Evolutionary conservation across 1,139 yeast genomes (phyloP).

Genomic region (Geotrichum australiense): DNA sequence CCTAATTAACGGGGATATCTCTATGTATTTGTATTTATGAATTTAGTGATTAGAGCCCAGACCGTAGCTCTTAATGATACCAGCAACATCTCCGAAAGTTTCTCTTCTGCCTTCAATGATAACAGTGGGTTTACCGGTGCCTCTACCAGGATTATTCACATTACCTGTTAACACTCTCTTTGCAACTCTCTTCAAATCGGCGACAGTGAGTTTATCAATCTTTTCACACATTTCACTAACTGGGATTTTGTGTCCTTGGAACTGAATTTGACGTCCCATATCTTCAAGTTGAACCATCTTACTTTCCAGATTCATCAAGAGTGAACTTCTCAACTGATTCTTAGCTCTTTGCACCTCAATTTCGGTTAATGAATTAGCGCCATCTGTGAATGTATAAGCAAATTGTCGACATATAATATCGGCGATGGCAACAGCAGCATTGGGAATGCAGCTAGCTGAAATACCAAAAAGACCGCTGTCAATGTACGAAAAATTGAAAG

Average conservation of each 20-base stretch:
- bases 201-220: conserved; percentile 59
- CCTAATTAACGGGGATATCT: no score
- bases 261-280: conserved; percentile 88
- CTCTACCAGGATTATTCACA: conserved; percentile 44
- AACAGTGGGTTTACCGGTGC: conserved; percentile 65
- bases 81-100: conserved; percentile 75
- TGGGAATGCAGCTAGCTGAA: conserved; percentile 75
- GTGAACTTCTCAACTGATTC: conserved; percentile 81
- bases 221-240: conserved; percentile 76
- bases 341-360: conserved; percentile 83
- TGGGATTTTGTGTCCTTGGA: conserved; percentile 71
- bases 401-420: conserved; percentile 77
- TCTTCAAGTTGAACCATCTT: conserved; percentile 90
- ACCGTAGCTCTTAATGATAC: conserved; percentile 61
- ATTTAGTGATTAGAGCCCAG: no score
- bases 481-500: conserved; percentile 84
- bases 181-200: conserved; percentile 70
- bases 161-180: conserved; percentile 66
- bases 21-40: no score
- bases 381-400: conserved; percentile 51
- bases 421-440: conserved; percentile 76
- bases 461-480: conserved; percentile 92
- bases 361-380: conserved; percentile 54
- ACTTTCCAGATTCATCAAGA: conserved; percentile 88
- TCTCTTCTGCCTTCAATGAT: conserved; percentile 87